Base-by-base conservation (phyloP, 768 basidiomycete genomes). In the Daedaleopsis sinensis region DNA sequence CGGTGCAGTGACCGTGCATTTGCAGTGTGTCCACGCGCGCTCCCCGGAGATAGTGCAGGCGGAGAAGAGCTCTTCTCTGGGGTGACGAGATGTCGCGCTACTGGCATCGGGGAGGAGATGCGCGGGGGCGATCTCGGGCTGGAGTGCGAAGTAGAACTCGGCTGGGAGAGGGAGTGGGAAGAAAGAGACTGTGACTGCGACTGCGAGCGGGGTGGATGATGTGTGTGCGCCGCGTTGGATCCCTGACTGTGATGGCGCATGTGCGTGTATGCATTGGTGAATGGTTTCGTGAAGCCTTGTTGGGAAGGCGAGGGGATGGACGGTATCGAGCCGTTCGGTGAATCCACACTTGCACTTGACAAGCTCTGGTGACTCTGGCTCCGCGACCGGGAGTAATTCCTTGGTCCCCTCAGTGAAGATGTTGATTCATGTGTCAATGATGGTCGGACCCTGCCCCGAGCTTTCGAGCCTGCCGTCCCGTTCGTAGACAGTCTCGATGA, bases 241-340 rank as follows among this genome's bases (percentile, higher is more conserved):
- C 51, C 46, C 9, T 54, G 55, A 38, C 58, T 64, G 47, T 37
- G 23, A 19, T 43, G 59, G 5, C 63, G 52, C 12, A 43, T 38
- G 36, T 58, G 61, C 10, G 57, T 2, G 35, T 67, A 62, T 7
- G 55, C 37, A 27, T 64, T 61, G 1, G 51, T n/a, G 23, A 55
- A 61, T 21, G 55, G 65, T 3, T 65, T 58, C 39, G 47, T 36
- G 16, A 57, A 80, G 6, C 78, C 82, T 49, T 86, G 82, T 18
- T 82, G 71, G 9, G 87, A 80, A 19, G 89, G 87, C 0, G 91
- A 93, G 0, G 91, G 87, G 24, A 94, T 92, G 16, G 90, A 90
- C 1, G 90, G 90, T 38, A 92, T 89, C 0, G 92, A 94, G 18
- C 87, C 87, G 50, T 83, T 89, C 1, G 88, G 88, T 19, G 92